Evolutionary conservation across 2,329 filamentous ascomycete species (phyloP), one percentile per base, ranked within the genome.

Genomic region (Xylariaceae sp.): DNA sequence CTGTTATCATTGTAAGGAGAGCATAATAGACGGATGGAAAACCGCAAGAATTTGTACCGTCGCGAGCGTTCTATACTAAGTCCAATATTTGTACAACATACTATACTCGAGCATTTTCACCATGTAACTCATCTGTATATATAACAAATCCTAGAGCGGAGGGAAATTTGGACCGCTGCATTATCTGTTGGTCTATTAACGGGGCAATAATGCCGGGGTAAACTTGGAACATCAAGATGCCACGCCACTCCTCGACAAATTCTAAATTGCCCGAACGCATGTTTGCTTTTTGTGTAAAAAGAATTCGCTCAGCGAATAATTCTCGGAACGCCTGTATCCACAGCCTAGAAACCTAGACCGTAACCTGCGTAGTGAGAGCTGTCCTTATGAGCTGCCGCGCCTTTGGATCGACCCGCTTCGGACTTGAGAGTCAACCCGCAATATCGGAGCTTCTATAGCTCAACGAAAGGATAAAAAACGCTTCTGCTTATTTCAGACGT

Each of bases 1-100:
- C 79, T 4, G 61, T 86, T 42, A 16, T 67, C 41, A 43, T 68
- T 20, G 23, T 67, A 16, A 64, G 67, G 44, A 51, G 58, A 48
- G 20, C 37, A 50, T 56, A 52, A n/a, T n/a, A n/a, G n/a, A n/a
- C n/a, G n/a, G n/a, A n/a, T n/a, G 10, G 10, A 29, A 29, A 29
- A 29, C 26, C 5, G 10, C 5, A 29, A 29, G 26, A 29, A 29
- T 10, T 29, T 29, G 26, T n/a, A n/a, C n/a, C n/a, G n/a, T n/a
- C n/a, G n/a, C n/a, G n/a, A n/a, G n/a, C n/a, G n/a, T n/a, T n/a
- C n/a, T 29, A 29, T 29, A 29, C 5, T 29, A 29, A 29, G 5
- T 29, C 26, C 26, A 10, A 29, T n/a, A 29, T 29, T 37, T 37
- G 32, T 37, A 37, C 32, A 37, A 37, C 32, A 26, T 9, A 16